Evolutionary conservation across 2,329 filamentous ascomycete species (phyloP), one percentile per base, ranked within the genome.

Genomic region (Fonsecaea monophora): DNA sequence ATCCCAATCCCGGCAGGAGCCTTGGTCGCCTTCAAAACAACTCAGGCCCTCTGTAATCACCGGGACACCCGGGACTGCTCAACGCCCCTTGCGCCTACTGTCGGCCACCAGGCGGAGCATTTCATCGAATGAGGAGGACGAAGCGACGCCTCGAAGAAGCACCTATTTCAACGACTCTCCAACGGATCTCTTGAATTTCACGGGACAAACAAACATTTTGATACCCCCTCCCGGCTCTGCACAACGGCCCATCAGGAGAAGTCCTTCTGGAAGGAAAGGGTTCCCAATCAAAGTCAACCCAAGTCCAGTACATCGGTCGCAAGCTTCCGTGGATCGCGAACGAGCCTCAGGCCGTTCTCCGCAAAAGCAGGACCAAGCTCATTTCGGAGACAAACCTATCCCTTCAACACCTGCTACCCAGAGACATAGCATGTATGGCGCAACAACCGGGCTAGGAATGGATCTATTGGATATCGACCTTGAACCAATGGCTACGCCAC

Each of bases 401-500:
- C 73, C 73, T 18, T 65, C 66, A 38, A 76, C 75, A 56, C 75
- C 75, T 37, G 69, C 73, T 9, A 66, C 65, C 32, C 67, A 73
- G 61, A 69, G 74, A 37, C 68, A 72, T 30, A 74, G 74, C 45
- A 73, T 71, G 69, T 70, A 66, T 42, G 61, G 59, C 35, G 57
- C 66, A 15, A 30, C 66, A 18, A 69, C 64, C 35, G 68, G 68
- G 21, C 59, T 71, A 12, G 71, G 71, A 32, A 60, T 70, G 58
- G 70, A 75, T 74, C 85, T 95, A 53, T 86, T 96, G 55, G 92
- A 96, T 78, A 95, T 96, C 76, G 95, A 98, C 74, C 90, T 98
- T 9, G 93, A 94, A n/a, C 92, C 94, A 0, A 89, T 93, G 72
- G 93, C 94, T 1, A 98, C 95, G 0, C 95, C 95, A 13, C 89